phyloP scores from a whole-genome alignment of 495 filamentous ascomycete genomes.

The Oidiodendron maius region DNA sequence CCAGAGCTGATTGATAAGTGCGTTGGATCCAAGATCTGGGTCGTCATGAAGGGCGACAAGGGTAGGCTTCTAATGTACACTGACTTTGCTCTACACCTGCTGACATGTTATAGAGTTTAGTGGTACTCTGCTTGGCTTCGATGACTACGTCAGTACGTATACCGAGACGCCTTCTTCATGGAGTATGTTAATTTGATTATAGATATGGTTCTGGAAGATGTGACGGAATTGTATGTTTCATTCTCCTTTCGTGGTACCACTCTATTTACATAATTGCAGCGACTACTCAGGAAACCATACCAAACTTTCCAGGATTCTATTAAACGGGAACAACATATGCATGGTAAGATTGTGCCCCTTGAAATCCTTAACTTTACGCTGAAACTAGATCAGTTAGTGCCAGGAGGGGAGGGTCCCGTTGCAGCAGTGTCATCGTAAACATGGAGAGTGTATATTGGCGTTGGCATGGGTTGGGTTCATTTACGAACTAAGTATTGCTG shows the following conservation, averaged over 20 bases:
- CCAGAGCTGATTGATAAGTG: slow-evolving; percentile 97
- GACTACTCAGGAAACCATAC: slow-evolving; percentile 82
- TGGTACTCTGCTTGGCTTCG: slow-evolving; percentile 88
- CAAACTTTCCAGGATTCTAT: slow-evolving; percentile 85
- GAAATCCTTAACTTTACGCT: slow-evolving; percentile 5
- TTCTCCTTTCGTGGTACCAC: neutral
- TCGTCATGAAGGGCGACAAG: slow-evolving; percentile 98
- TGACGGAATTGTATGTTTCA: slow-evolving; percentile 83
- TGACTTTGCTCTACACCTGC: neutral
- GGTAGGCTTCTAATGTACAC: slow-evolving; percentile 40
- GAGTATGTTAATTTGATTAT: slow-evolving; percentile 6
- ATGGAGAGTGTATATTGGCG: too few relatives aligned
- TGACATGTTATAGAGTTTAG: slow-evolving; percentile 67
- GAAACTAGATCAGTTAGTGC: slow-evolving; percentile 59
- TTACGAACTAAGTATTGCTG: too few relatives aligned
- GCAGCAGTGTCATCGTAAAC: slow-evolving; percentile 13
- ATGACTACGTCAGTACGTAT: slow-evolving; percentile 98
- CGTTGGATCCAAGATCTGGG: slow-evolving; percentile 95
- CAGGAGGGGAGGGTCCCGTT: slow-evolving; percentile 73
- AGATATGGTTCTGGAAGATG: slow-evolving; percentile 98
- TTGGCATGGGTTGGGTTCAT: too few relatives aligned
- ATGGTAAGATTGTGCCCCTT: slow-evolving; percentile 65
- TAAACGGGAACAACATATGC: slow-evolving; percentile 99
- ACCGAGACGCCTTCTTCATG: neutral
- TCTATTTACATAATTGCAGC: slow-evolving; percentile 35